Conservation (phyloP, 2,329 filamentous ascomycete genomes). For the Botryosphaeria dothidea region DNA sequence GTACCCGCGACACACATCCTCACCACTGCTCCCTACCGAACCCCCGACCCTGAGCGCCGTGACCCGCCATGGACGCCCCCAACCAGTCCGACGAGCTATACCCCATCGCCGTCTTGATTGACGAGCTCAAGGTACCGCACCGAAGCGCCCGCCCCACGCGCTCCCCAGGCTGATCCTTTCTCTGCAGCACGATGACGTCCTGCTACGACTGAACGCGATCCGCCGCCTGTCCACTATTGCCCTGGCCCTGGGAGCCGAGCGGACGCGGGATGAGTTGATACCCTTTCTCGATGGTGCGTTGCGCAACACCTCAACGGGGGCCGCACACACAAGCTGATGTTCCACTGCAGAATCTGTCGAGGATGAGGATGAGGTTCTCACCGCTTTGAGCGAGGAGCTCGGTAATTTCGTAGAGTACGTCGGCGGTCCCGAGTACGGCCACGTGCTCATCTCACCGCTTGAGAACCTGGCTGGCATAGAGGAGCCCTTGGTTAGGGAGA, state of each 20-base stretch:
- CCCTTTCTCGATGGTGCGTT: constrained; percentile 95
- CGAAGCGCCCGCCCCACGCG: not conserved
- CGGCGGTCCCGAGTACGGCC: constrained; percentile 87
- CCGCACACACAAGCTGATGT: constrained; percentile 22
- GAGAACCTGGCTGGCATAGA: constrained; percentile 99
- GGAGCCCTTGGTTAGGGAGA: constrained; percentile 95
- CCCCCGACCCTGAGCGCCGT: constrained; percentile 33
- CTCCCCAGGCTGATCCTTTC: constrained; percentile 20
- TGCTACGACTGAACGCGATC: constrained; percentile 96
- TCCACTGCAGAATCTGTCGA: constrained; percentile 82
- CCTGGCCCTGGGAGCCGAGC: constrained; percentile 89
- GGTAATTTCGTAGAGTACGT: constrained; percentile 98
- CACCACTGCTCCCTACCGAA: constrained; percentile 13
- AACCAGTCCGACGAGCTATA: constrained; percentile 98
- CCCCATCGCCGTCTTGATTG: constrained; percentile 98
- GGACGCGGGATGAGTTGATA: constrained; percentile 97
- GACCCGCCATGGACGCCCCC: constrained; percentile 73
- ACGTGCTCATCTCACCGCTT: constrained; percentile 93
- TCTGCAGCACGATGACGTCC: constrained; percentile 90
- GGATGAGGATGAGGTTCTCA: constrained; percentile 97
- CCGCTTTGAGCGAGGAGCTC: constrained; percentile 94
- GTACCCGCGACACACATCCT: constrained; percentile 2
- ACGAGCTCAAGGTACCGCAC: constrained; percentile 88
- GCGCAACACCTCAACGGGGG: constrained; percentile 10
- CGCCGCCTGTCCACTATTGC: constrained; percentile 98